phyloP scores from a whole-genome alignment of 805 yeast genomes.

The Candida coquimbonensis region DNA sequence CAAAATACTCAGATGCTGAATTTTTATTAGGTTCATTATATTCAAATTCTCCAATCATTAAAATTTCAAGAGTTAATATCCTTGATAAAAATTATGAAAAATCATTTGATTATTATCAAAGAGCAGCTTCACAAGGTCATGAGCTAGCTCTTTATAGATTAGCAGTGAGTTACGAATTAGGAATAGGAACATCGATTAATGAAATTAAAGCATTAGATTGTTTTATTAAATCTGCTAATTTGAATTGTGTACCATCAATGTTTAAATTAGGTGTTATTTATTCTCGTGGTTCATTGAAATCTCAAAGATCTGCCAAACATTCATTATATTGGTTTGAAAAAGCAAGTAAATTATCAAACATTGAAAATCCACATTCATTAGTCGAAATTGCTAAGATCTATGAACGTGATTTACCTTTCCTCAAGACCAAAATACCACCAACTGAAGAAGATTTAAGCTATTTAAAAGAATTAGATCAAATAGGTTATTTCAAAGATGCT shows the following conservation, averaged over 20 bases:
- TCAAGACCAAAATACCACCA: constrained; percentile 1
- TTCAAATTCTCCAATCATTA: constrained; percentile 41
- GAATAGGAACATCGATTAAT: constrained; percentile 44
- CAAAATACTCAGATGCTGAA: constrained; percentile 49
- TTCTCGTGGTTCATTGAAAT: constrained; percentile 40
- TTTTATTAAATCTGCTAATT: constrained; percentile 54
- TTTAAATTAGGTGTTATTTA: constrained; percentile 65
- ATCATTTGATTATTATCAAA: constrained; percentile 54
- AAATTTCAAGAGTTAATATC: constrained; percentile 38
- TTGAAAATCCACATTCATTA: constrained; percentile 46
- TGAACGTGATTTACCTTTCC: constrained; percentile 36
- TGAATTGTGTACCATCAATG: constrained; percentile 61
- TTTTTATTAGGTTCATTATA: constrained; percentile 57
- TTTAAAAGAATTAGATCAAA: constrained; percentile 26
- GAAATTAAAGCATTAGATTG: constrained; percentile 42
- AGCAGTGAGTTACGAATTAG: constrained; percentile 66
- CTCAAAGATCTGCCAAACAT: constrained; percentile 31
- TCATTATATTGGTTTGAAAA: constrained; percentile 46
- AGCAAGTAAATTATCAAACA: constrained; percentile 38
- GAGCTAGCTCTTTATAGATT: constrained; percentile 59
- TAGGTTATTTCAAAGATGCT: constrained; percentile 29
- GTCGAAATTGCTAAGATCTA: constrained; percentile 51
- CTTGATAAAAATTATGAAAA: constrained; percentile 49
- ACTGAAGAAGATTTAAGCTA: constrained; percentile 24
- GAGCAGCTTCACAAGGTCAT: constrained; percentile 52